These are phyloP conservation scores for Leishmania tropica DNA, from an alignment of 208 protist genomes.

Conservation along the genomic window DNA sequence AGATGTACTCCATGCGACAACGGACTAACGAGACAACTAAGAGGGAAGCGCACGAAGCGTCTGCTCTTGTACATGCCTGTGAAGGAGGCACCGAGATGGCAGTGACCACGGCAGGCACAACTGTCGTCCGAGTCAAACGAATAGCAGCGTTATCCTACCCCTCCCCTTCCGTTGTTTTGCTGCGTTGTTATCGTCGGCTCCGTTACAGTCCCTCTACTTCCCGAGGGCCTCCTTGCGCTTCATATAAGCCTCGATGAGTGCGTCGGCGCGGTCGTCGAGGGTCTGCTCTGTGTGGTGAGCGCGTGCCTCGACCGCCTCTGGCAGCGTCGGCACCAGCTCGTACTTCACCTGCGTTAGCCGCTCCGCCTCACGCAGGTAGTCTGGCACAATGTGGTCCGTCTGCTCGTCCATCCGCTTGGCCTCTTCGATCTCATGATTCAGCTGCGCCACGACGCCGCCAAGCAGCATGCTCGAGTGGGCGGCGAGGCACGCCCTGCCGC, in stretches of 20 bases:
- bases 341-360: slow-evolving; percentile 66
- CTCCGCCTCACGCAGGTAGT: slow-evolving; percentile 66
- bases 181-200: neutral
- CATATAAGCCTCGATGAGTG: slow-evolving; percentile 63
- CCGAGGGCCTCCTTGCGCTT: slow-evolving; percentile 48
- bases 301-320: slow-evolving; percentile 39
- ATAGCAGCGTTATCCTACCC: neutral
- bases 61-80: neutral
- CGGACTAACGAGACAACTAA: neutral
- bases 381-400: slow-evolving; percentile 57
- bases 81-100: neutral
- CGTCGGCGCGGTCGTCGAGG: slow-evolving; percentile 60
- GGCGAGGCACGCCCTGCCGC: slow-evolving; percentile 66
- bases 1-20: neutral
- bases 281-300: slow-evolving; percentile 23
- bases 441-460: slow-evolving; percentile 44
- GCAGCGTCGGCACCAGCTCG: slow-evolving; percentile 55
- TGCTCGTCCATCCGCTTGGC: slow-evolving; percentile 74
- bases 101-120: neutral
- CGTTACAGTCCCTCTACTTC: slow-evolving; percentile 23
- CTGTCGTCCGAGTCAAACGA: neutral
- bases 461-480: slow-evolving; percentile 64
- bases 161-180: neutral
- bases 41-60: neutral
- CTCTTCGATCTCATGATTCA: slow-evolving; percentile 71